A percentile compares a stretch with the other conserved stretches of the same genome.
phyloP scores from a whole-genome alignment of 139 green algal species.

The Asterochloris erici region DNA sequence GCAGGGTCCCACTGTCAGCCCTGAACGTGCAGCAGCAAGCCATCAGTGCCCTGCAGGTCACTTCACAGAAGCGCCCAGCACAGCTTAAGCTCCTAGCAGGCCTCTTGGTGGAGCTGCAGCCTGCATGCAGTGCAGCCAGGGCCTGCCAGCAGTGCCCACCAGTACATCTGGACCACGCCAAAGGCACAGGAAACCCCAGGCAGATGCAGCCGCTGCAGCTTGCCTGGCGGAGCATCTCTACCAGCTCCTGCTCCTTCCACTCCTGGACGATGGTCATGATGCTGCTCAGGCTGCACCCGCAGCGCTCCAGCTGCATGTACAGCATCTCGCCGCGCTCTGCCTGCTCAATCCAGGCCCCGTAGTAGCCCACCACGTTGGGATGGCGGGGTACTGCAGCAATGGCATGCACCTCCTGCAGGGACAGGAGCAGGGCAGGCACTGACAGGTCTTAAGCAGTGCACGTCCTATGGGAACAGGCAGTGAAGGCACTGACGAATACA shows the following conservation, averaged over 20 bases:
- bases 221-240: constrained; percentile 71
- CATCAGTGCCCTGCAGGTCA: too few species aligned
- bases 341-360: constrained; percentile 75
- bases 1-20: too few species aligned
- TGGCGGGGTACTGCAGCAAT: constrained; percentile 69
- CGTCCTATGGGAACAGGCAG: too few species aligned
- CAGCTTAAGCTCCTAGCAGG: too few species aligned
- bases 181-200: too few species aligned
- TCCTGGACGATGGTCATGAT: constrained; percentile 17
- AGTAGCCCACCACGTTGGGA: constrained; percentile 83
- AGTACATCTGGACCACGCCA: too few species aligned
- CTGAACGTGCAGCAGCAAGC: too few species aligned
- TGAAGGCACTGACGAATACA: too few species aligned
- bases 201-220: neutral
- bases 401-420: constrained; percentile 77
- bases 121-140: too few species aligned
- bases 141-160: too few species aligned
- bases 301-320: constrained; percentile 91
- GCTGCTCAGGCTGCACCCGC: constrained; percentile 36
- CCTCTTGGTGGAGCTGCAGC: too few species aligned
- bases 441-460: neutral
- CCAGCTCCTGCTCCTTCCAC: constrained; percentile 62
- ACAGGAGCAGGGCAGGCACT: neutral
- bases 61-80: too few species aligned
- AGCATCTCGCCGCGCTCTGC: constrained; percentile 49